Conservation (phyloP, 345 rosid genomes). For the Eucalyptus sp. region DNA sequence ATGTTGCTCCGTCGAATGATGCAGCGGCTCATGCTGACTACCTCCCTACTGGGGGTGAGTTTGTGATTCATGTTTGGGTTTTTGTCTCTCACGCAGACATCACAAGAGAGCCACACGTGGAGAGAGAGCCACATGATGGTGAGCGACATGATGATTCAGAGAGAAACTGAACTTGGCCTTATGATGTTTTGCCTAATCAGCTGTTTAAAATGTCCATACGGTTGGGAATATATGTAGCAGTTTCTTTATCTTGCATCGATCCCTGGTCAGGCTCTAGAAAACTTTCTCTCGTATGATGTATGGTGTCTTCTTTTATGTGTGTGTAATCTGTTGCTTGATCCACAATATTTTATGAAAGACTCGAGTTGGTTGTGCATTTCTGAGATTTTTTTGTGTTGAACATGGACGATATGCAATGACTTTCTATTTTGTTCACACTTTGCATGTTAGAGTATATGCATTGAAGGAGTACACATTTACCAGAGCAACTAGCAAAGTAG, state of each 20-base stretch:
- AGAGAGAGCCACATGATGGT: not conserved
- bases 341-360: not conserved
- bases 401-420: not conserved
- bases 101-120: not conserved
- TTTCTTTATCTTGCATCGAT: not conserved
- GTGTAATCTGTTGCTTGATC: not conserved
- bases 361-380: not conserved
- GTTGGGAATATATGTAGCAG: not conserved
- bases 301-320: not conserved
- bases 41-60: not conserved
- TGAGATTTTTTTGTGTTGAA: not conserved
- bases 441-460: not conserved
- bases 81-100: fast-evolving
- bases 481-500: not conserved
- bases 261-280: not conserved
- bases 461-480: not conserved
- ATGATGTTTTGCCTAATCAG: not conserved
- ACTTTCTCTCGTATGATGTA: not conserved
- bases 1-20: not conserved
- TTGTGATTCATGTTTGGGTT: not conserved
- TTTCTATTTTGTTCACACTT: not conserved
- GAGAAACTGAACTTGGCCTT: not conserved
- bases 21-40: not conserved
- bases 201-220: not conserved
- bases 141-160: not conserved